phyloP scores from a whole-genome alignment of 2,329 filamentous ascomycete genomes.

The Trichoderma koningii region DNA sequence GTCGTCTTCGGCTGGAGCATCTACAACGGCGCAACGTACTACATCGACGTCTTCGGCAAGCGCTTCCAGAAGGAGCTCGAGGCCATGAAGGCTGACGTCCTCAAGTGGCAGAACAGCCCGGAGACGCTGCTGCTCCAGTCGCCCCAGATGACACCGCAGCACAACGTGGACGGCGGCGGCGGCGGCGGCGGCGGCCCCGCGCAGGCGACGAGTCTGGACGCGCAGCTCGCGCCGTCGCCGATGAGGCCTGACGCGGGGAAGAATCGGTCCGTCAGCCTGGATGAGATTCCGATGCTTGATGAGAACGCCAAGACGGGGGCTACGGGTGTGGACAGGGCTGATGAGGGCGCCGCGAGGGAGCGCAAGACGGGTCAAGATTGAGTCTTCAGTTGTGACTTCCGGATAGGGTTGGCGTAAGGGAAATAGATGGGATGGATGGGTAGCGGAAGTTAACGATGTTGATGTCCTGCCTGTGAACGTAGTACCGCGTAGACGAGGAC shows the following conservation, averaged over 20 bases:
- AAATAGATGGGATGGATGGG: background rate
- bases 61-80: conserved; percentile 97
- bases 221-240: conserved; percentile 30
- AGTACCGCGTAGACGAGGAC: background rate
- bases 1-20: conserved; percentile 91
- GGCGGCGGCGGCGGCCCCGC: conserved; percentile 21
- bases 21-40: conserved; percentile 95
- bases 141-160: conserved; percentile 39
- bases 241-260: conserved; percentile 31
- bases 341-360: conserved; percentile 51
- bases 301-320: conserved; percentile 42
- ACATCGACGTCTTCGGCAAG: conserved; percentile 97
- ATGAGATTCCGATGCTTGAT: conserved; percentile 61
- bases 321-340: conserved; percentile 49
- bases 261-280: conserved; percentile 44
- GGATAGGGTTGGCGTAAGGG: background rate
- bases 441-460: background rate
- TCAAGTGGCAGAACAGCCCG: conserved; percentile 75
- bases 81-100: conserved; percentile 81
- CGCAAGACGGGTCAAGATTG: conserved; percentile 42
- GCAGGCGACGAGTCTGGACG: conserved; percentile 27
- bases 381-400: background rate
- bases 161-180: conserved; percentile 30
- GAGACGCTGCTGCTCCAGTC: conserved; percentile 47
- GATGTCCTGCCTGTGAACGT: conserved; percentile 3